Percentiles rank a stretch among this genome's conserved stretches.
These are phyloP conservation scores for Yarrowia galli DNA, from an alignment of 1,139 yeast genomes.

Conservation along the genomic window DNA sequence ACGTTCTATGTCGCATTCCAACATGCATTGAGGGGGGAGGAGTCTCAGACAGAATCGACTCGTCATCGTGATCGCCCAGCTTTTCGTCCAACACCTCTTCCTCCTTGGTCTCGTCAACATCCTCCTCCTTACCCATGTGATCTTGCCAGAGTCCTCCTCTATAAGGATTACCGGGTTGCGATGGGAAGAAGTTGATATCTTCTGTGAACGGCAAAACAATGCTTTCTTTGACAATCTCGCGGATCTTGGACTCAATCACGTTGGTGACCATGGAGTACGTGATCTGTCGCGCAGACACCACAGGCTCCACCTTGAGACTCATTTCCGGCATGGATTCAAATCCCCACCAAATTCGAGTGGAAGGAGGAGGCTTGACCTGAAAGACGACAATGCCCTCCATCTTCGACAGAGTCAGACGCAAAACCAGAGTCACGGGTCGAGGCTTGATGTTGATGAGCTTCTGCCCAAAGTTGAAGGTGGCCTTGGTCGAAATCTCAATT, in stretches of 20 bases:
- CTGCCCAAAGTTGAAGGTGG: constrained; percentile 73
- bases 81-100: constrained; percentile 12
- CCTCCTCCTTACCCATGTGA: constrained; percentile 32
- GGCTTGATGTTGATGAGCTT: constrained; percentile 62
- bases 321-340: constrained; percentile 81
- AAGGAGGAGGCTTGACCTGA: constrained; percentile 85
- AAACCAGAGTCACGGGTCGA: constrained; percentile 75
- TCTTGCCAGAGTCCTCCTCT: constrained; percentile 93
- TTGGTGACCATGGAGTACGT: constrained; percentile 80
- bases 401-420: constrained; percentile 72
- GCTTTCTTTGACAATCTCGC: constrained; percentile 78
- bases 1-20: constrained; percentile 19
- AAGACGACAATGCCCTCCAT: constrained; percentile 77
- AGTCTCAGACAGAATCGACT: neutral
- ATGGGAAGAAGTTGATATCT: constrained; percentile 74
- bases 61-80: neutral
- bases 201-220: constrained; percentile 89
- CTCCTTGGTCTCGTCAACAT: constrained; percentile 4
- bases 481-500: constrained; percentile 79
- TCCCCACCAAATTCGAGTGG: constrained; percentile 88
- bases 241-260: constrained; percentile 76
- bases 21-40: constrained; percentile 7
- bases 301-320: constrained; percentile 81
- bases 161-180: constrained; percentile 66
- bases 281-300: constrained; percentile 82